These are phyloP conservation scores for Phytophthora palmivora DNA, from an alignment of 352 stramenopile genomes.

Conservation along the genomic window DNA sequence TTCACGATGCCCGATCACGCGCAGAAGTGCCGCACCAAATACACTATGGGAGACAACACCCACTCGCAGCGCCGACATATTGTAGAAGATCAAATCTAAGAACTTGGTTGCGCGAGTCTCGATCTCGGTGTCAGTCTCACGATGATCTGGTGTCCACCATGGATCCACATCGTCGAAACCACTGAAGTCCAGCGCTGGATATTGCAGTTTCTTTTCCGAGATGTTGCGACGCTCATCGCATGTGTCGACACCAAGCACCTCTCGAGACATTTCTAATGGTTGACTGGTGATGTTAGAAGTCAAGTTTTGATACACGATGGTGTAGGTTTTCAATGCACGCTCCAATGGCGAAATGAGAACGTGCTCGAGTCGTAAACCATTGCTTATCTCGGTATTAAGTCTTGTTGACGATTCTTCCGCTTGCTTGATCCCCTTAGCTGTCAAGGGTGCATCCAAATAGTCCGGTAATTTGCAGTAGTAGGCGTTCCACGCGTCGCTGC, in stretches of 20 bases:
- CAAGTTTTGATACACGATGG: constrained; percentile 30
- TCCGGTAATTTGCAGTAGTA: constrained; percentile 37
- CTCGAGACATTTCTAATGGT: constrained; percentile 32
- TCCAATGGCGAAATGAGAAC: constrained; percentile 38
- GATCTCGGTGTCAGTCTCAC: constrained; percentile 25
- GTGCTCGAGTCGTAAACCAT: constrained; percentile 22
- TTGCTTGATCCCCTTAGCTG: constrained; percentile 27
- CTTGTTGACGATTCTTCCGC: constrained; percentile 13
- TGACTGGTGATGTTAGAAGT: constrained; percentile 14
- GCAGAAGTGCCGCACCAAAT: constrained; percentile 35
- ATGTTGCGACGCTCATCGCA: constrained; percentile 34
- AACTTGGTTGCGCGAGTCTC: constrained; percentile 31
- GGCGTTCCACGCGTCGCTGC: constrained; percentile 31
- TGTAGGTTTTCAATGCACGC: constrained; percentile 30
- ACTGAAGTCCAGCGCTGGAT: constrained; percentile 29
- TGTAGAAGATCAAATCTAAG: constrained; percentile 26
- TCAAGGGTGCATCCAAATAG: constrained; percentile 36
- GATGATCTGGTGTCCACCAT: constrained; percentile 36
- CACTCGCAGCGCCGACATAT: constrained; percentile 20
- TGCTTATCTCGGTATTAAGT: constrained; percentile 26
- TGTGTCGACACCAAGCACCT: constrained; percentile 29
- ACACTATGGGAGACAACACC: constrained; percentile 38
- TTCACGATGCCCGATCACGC: constrained; percentile 35
- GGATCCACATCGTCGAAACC: constrained; percentile 30
- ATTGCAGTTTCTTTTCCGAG: constrained; percentile 29